Base-by-base conservation (phyloP, 805 yeast genomes). In the Metschnikowia anglica region DNA sequence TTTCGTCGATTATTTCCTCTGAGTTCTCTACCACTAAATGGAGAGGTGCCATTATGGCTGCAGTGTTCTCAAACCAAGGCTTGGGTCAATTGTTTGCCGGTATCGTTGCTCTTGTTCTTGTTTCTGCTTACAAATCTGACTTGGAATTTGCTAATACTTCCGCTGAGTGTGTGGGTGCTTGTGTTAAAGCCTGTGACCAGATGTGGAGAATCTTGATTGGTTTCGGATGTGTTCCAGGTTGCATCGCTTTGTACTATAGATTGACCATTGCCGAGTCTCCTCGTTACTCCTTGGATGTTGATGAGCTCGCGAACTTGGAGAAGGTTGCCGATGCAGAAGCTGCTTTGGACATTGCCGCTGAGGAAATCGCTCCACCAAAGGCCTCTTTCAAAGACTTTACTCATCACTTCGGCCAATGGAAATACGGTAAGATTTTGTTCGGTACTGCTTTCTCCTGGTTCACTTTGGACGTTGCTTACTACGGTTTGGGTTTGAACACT, bases 31-130 rank as follows among this genome's bases (percentile, higher is more conserved):
- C 96, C 46, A 88, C 96, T 53, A 88, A 85, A 68, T 88, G 96
- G 95, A 86, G 97, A 81, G 97, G 97, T 77, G 96, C 96, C 52
- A 88, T 88, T 57, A 88, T 88, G 96, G 89, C 87, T 61, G 95
- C 96, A 21, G 96, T 88, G 44, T 90, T 90, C 67, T 91, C 97
- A 44, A 89, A 89, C 74, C 97, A 90, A 73, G 97, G 97, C 68
- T 80, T 93, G 82, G 97, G 97, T 66, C 97, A 90, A 73, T 77
- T 89, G 48, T 60, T 81, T 15, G 96, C 88, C 47, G 96, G 91
- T 79, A 73, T 88, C 52, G 86, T 88, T 56, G 87, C 95, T 44
- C 69, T 88, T 48, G 61, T 86, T 45, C 75, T 80, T 60, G 85
- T 87, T 53, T 85, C 83, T 44, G 95, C 81, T 57, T 89, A 84